phyloP scores from a whole-genome alignment of 2,329 filamentous ascomycete genomes.

The Pyricularia pennisetigena region DNA sequence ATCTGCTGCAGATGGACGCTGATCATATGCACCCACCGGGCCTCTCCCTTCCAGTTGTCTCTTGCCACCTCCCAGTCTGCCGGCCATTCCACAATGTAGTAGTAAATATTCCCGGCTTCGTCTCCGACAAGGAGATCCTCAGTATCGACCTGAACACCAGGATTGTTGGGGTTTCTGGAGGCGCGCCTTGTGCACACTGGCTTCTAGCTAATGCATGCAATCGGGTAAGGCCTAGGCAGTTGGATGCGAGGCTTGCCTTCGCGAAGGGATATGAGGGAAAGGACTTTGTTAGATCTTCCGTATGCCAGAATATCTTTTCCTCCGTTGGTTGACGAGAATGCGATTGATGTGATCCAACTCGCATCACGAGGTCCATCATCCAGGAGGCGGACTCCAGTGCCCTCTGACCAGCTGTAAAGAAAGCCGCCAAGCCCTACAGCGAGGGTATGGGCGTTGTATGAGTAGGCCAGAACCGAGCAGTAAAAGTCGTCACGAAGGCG shows the following conservation, averaged over 20 bases:
- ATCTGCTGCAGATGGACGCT: conserved; percentile 79
- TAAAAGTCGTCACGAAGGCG: conserved; percentile 92
- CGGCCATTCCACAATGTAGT: conserved; percentile 86
- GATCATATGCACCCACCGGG: conserved; percentile 70
- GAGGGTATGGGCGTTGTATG: conserved; percentile 59
- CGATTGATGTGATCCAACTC: conserved; percentile 68
- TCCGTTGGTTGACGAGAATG: conserved; percentile 75
- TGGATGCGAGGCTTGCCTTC: conserved; percentile 45
- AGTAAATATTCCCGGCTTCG: conserved; percentile 71
- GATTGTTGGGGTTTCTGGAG: conserved; percentile 38
- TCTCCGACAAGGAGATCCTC: conserved; percentile 87
- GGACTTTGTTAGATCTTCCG: conserved; percentile 65
- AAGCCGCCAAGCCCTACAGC: conserved; percentile 73
- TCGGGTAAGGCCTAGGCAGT: conserved; percentile 57
- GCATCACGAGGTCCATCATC: conserved; percentile 34
- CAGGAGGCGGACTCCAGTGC: conserved; percentile 50
- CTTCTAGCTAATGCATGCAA: conserved; percentile 77
- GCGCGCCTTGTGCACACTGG: conserved; percentile 46
- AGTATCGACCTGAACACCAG: conserved; percentile 45
- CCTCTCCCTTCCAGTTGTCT: conserved; percentile 65
- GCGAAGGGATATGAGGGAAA: conserved; percentile 69
- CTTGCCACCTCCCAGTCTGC: conserved; percentile 49
- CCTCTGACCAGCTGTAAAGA: conserved; percentile 86
- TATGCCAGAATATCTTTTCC: conserved; percentile 74
- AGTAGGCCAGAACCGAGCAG: conserved; percentile 85